phyloP scores from a whole-genome alignment of 768 basidiomycete species.

The Suillus subaureus region DNA sequence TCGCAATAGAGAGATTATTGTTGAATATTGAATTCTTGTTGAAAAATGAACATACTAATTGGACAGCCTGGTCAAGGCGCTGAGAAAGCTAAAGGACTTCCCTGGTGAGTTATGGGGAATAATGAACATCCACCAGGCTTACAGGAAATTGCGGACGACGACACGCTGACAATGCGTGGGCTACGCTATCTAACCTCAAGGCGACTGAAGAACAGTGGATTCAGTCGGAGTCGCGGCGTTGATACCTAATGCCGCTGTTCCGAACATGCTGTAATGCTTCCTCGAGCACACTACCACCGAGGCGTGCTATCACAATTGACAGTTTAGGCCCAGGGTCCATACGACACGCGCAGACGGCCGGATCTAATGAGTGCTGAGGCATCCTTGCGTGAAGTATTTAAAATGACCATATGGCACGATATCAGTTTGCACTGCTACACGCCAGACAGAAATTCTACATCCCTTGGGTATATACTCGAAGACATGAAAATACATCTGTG shows the following conservation, averaged over 20 bases:
- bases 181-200: not conserved
- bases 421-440: too few species aligned
- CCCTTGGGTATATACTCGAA: too few species aligned
- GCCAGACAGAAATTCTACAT: too few species aligned
- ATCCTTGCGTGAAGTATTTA: too few species aligned
- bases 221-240: not conserved
- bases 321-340: too few species aligned
- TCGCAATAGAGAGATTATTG: not conserved
- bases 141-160: not conserved
- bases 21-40: not conserved
- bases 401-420: too few species aligned
- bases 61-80: not conserved
- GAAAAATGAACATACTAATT: not conserved
- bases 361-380: too few species aligned
- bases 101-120: not conserved
- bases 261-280: not conserved
- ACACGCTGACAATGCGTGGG: not conserved
- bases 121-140: not conserved
- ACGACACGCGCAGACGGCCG: too few species aligned
- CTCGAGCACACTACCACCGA: not conserved
- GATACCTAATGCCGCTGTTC: not conserved
- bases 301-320: too few species aligned
- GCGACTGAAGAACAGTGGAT: not conserved
- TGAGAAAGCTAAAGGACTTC: not conserved
- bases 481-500: too few species aligned